Conservation (phyloP, 2,329 filamentous ascomycete species). For the Pseudogymnoascus destructans region DNA sequence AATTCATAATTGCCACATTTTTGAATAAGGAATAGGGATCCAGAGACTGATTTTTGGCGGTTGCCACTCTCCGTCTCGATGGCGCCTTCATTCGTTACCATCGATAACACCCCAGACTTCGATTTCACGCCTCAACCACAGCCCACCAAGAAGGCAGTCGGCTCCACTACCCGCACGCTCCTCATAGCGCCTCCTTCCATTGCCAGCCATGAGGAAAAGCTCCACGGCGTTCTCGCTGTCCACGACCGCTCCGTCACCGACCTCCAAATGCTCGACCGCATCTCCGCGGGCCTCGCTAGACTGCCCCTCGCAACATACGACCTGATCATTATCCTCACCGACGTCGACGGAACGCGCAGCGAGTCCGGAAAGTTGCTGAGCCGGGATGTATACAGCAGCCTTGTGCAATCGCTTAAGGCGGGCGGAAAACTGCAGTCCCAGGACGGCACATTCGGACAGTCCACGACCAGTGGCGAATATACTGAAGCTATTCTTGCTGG, state of each 20-base stretch:
- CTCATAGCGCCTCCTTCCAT: constrained; percentile 85
- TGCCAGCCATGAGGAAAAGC: constrained; percentile 67
- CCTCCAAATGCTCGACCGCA: constrained; percentile 93
- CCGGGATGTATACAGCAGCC: constrained; percentile 51
- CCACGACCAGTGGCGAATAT: constrained; percentile 35
- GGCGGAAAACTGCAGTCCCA: constrained; percentile 58
- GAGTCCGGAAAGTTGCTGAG: constrained; percentile 54
- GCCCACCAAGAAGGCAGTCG: constrained; percentile 10
- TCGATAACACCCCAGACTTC: constrained; percentile 25
- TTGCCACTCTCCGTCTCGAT: constrained; percentile 14
- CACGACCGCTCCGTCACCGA: constrained; percentile 70
- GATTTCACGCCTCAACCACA: constrained; percentile 13
- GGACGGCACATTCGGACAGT: constrained; percentile 44
- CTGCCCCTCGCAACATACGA: constrained; percentile 72
- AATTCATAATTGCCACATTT: not conserved
- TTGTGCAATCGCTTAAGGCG: constrained; percentile 58
- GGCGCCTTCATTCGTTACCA: constrained; percentile 22
- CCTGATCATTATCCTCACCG: constrained; percentile 69
- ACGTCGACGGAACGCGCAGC: constrained; percentile 50
- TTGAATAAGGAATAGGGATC: not conserved
- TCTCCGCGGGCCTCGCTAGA: constrained; percentile 66
- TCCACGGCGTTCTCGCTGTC: constrained; percentile 56
- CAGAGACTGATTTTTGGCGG: not conserved
- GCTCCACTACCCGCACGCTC: constrained; percentile 41
- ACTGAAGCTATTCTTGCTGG: constrained; percentile 80